Conservation (phyloP, 208 protist genomes). For the Acanthamoeba healyi region DNA sequence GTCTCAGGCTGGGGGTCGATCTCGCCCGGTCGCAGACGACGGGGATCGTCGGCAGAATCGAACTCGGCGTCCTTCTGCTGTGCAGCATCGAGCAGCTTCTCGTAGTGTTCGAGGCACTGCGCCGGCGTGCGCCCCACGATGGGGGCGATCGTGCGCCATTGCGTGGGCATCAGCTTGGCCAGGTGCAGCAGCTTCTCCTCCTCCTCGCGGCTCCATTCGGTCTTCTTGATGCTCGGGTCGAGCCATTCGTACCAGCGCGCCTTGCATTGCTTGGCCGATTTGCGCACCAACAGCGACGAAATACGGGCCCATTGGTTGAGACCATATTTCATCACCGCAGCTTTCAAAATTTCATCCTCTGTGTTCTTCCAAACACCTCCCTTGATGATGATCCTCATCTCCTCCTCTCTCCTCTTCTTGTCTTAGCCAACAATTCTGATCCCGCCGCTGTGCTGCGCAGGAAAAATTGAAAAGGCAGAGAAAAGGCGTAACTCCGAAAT, state of each 20-base stretch:
- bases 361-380: constrained; percentile 99
- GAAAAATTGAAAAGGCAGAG: too few species aligned
- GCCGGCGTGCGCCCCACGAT: constrained; percentile 97
- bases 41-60: constrained; percentile 88
- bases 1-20: constrained; percentile 98
- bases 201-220: constrained; percentile 99
- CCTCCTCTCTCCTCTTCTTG: too few species aligned
- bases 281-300: constrained; percentile 98
- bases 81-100: constrained; percentile 95
- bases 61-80: constrained; percentile 82
- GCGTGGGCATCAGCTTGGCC: constrained; percentile 98
- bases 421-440: too few species aligned
- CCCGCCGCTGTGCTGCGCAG: too few species aligned
- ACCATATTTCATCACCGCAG: constrained; percentile 99
- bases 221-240: constrained; percentile 99
- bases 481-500: too few species aligned
- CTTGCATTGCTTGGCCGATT: constrained; percentile 99
- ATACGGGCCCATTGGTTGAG: constrained; percentile 99
- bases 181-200: constrained; percentile 99
- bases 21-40: constrained; percentile 92
- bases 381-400: constrained; percentile 95
- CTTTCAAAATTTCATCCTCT: constrained; percentile 99
- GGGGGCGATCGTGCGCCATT: constrained; percentile 98
- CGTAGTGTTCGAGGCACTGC: constrained; percentile 99
- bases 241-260: constrained; percentile 99